These are phyloP conservation scores for Lavandula angustifolia DNA, from an alignment of 257 asterid species.

Conservation along the genomic window DNA sequence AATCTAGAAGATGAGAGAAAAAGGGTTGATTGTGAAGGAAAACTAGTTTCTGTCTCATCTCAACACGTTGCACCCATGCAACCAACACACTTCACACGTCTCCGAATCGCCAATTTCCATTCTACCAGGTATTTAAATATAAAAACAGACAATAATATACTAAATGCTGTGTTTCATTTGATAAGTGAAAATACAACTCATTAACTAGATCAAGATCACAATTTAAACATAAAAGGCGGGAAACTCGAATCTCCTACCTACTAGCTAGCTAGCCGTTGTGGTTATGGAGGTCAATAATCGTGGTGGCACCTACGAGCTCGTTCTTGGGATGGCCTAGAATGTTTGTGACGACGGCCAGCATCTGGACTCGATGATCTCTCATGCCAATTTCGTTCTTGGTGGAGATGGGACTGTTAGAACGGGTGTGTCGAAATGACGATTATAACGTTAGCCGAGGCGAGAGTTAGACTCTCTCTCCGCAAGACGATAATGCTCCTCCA, in stretches of 20 bases:
- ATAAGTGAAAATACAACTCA: too few relatives aligned
- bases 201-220: too few relatives aligned
- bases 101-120: background rate
- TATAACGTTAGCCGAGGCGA: background rate
- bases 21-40: background rate
- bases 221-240: too few relatives aligned
- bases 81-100: constrained; percentile 20
- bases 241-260: too few relatives aligned
- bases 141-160: too few relatives aligned
- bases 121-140: too few relatives aligned
- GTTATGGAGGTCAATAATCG: too few relatives aligned
- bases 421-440: background rate
- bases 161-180: too few relatives aligned
- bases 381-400: constrained; percentile 48
- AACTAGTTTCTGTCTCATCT: too few relatives aligned
- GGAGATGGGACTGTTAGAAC: constrained; percentile 69
- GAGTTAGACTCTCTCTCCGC: too few relatives aligned
- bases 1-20: background rate
- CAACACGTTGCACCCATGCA: constrained; percentile 60
- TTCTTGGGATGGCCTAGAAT: constrained; percentile 36
- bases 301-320: too few relatives aligned
- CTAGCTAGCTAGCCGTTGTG: too few relatives aligned
- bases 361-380: constrained; percentile 54
- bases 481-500: background rate
- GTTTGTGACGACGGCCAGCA: constrained; percentile 35